Percentiles rank a stretch among this genome's conserved stretches.
Conservation (phyloP, 2,329 filamentous ascomycete genomes). For the Achaetomium macrosporum region DNA sequence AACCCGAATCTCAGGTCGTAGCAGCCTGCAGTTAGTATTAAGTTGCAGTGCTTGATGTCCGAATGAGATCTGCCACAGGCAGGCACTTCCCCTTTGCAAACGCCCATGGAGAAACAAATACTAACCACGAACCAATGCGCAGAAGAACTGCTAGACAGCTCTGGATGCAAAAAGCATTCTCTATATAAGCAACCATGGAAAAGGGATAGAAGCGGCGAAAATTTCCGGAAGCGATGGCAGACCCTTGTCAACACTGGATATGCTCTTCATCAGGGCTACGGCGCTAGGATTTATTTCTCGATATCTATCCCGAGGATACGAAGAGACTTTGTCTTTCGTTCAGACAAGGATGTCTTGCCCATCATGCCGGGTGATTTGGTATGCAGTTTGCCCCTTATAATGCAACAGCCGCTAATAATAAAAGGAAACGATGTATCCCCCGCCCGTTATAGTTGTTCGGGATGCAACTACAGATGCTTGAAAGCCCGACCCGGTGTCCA, state of each 20-base stretch:
- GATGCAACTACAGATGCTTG: neutral
- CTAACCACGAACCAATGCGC: neutral
- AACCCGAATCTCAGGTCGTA: neutral
- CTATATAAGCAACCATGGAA: constrained; percentile 5
- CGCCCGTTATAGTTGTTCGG: constrained; percentile 8
- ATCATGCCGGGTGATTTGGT: constrained; percentile 6
- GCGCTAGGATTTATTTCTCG: constrained; percentile 15
- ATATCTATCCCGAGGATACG: constrained; percentile 10
- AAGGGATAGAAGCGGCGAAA: constrained; percentile 12
- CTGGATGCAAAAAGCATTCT: neutral
- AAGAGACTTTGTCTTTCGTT: constrained; percentile 13
- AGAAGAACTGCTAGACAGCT: neutral
- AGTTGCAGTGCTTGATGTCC: neutral
- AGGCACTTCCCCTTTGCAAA: neutral
- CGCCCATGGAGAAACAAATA: constrained; percentile 1
- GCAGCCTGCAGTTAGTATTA: neutral
- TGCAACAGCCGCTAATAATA: constrained; percentile 9
- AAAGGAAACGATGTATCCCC: constrained; percentile 13
- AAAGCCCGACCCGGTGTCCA: neutral
- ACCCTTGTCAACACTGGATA: constrained; percentile 11
- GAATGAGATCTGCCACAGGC: neutral
- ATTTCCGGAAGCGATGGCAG: constrained; percentile 12
- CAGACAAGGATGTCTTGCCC: constrained; percentile 7
- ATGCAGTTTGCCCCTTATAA: constrained; percentile 7
- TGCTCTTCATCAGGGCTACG: constrained; percentile 8